A percentile compares a stretch with the other conserved stretches of the same genome.
Evolutionary conservation across 78 protist species (phyloP).

Genomic region (Bigelowiella natans): DNA sequence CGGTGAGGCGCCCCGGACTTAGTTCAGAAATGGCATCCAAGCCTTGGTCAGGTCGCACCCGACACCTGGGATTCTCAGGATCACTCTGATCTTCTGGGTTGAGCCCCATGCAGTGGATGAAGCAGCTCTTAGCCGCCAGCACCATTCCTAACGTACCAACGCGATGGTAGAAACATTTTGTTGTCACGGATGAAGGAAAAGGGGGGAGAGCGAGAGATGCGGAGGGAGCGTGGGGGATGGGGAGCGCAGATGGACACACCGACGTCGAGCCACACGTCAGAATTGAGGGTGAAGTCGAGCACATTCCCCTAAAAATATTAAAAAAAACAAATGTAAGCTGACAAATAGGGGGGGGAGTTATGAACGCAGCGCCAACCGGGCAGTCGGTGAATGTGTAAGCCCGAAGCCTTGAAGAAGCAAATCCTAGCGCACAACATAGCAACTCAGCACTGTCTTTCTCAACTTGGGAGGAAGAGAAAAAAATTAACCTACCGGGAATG

Average conservation of each 20-base stretch:
- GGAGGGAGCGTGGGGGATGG: too few species aligned
- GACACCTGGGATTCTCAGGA: background rate
- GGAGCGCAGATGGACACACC: too few species aligned
- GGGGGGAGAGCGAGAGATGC: too few species aligned
- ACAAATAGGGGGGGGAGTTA: background rate
- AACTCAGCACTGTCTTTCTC: background rate
- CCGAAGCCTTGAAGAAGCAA: background rate
- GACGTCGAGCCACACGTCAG: background rate
- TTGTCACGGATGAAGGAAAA: too few species aligned
- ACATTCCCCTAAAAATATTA: background rate
- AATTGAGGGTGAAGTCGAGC: background rate
- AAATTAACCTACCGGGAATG: background rate
- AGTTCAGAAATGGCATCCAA: background rate
- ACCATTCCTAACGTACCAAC: background rate
- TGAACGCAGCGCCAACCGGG: background rate
- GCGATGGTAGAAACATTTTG: too few species aligned
- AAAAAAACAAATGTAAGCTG: background rate
- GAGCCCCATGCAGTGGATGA: background rate
- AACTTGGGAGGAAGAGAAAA: background rate
- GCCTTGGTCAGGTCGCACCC: background rate
- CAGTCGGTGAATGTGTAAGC: background rate
- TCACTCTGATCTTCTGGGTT: background rate
- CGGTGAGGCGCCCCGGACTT: background rate
- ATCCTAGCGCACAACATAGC: background rate
- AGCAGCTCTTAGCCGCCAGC: background rate